Evolutionary conservation across 345 rosid species (phyloP).

Genomic region (Stellera chamaejasme): DNA sequence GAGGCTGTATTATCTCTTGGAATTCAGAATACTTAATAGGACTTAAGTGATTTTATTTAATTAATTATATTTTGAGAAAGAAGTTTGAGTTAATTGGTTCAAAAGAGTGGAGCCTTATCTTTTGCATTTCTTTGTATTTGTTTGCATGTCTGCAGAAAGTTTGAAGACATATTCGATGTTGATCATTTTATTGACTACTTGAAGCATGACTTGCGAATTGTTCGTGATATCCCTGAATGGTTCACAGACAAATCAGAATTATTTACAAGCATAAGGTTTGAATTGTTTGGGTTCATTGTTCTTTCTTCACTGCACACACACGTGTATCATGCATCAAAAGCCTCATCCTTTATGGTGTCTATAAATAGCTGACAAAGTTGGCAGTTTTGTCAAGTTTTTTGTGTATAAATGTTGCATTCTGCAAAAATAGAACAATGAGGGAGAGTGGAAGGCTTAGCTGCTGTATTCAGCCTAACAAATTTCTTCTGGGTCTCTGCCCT

Average conservation of each 20-base stretch:
- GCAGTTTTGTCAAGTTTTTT: too few relatives aligned
- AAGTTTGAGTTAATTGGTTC: not conserved
- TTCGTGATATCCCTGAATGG: constrained; percentile 96
- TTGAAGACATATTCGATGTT: constrained; percentile 93
- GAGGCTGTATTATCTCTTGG: too few relatives aligned
- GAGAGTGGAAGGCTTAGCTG: too few relatives aligned
- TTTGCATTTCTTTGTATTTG: constrained; percentile 3
- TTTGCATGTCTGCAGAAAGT: constrained; percentile 54
- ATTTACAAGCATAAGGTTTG: constrained; percentile 84
- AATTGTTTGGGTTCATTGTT: constrained; percentile 8
- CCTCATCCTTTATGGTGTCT: too few relatives aligned
- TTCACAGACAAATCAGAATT: constrained; percentile 93
- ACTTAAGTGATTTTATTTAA: too few relatives aligned
- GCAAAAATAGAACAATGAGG: too few relatives aligned
- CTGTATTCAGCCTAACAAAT: too few relatives aligned
- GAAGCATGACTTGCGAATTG: constrained; percentile 82
- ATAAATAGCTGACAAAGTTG: too few relatives aligned
- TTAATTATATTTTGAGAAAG: too few relatives aligned
- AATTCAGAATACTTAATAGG: too few relatives aligned
- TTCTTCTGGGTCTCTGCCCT: too few relatives aligned
- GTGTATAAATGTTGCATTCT: too few relatives aligned
- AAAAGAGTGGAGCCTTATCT: not conserved
- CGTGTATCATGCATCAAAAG: not conserved
- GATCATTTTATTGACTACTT: constrained; percentile 96
- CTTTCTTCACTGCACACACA: not conserved